Conservation (phyloP, 148 eudicot species). For the Spergularia bocconei region DNA sequence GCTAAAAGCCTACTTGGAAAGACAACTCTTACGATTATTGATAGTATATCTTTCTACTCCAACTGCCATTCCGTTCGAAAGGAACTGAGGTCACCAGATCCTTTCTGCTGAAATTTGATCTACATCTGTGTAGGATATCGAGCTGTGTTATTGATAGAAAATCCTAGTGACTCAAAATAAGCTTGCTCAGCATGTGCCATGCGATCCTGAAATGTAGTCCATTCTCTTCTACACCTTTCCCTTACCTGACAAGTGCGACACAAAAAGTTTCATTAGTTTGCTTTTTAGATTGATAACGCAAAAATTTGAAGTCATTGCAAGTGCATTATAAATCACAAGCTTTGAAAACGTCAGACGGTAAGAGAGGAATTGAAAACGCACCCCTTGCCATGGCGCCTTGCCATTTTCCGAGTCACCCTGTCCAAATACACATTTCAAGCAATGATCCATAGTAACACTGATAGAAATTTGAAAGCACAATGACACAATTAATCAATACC, state of each 20-base stretch:
- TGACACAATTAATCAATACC: slow-evolving; percentile 27
- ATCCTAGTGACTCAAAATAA: slow-evolving; percentile 50
- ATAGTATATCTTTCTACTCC: not conserved
- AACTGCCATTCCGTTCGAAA: not conserved
- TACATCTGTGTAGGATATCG: slow-evolving; percentile 29
- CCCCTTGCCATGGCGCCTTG: slow-evolving; percentile 81
- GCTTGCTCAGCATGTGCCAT: slow-evolving; percentile 52
- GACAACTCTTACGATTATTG: not conserved
- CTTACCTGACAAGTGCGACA: slow-evolving; percentile 29
- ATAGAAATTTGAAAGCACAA: not conserved
- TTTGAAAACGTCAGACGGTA: not conserved
- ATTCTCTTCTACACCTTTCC: slow-evolving; percentile 74
- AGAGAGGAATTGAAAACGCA: slow-evolving; percentile 26
- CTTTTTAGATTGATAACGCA: no score
- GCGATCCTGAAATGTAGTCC: slow-evolving; percentile 72
- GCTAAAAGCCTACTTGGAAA: not conserved
- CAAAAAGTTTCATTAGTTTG: no score
- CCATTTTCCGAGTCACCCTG: slow-evolving; percentile 66
- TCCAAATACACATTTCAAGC: slow-evolving; percentile 8
- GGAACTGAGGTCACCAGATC: not conserved
- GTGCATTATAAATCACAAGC: no score
- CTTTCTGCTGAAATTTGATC: not conserved
- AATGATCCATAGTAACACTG: not conserved
- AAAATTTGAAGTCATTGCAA: no score
- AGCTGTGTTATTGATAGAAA: slow-evolving; percentile 20